phyloP scores from a whole-genome alignment of 2,329 filamentous ascomycete species.

The Magnaporthales sp. region DNA sequence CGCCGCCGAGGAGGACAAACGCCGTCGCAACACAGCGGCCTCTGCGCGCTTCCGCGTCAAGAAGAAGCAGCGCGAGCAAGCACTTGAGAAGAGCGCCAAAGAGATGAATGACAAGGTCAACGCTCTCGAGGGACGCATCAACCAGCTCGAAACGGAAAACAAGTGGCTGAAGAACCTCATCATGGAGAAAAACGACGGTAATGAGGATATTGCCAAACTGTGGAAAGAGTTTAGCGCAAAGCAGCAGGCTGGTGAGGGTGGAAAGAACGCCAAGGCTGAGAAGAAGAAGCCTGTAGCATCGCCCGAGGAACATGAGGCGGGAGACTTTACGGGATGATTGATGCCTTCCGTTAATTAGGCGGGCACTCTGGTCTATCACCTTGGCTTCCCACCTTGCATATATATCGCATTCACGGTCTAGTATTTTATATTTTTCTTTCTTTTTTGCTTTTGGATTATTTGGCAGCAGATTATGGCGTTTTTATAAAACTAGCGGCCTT shows the following conservation, averaged over 20 bases:
- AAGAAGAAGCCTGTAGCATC: constrained; percentile 15
- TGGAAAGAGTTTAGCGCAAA: constrained; percentile 38
- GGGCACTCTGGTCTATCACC: background rate
- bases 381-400: background rate
- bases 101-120: constrained; percentile 76
- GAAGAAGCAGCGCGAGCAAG: constrained; percentile 92
- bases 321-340: constrained; percentile 15
- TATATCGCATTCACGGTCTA: background rate
- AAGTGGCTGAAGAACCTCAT: constrained; percentile 74
- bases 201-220: constrained; percentile 39
- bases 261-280: constrained; percentile 22
- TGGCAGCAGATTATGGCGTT: background rate
- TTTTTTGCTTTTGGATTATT: background rate
- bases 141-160: constrained; percentile 75
- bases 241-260: constrained; percentile 8
- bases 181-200: constrained; percentile 69
- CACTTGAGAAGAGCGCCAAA: constrained; percentile 71
- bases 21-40: constrained; percentile 79
- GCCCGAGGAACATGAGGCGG: constrained; percentile 17
- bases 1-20: constrained; percentile 83
- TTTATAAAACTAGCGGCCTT: background rate
- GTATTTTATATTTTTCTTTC: background rate
- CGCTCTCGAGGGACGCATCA: constrained; percentile 62
- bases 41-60: constrained; percentile 86
- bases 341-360: background rate